Conservation (phyloP, 2,329 filamentous ascomycete genomes). For the Colletotrichum australisinense region DNA sequence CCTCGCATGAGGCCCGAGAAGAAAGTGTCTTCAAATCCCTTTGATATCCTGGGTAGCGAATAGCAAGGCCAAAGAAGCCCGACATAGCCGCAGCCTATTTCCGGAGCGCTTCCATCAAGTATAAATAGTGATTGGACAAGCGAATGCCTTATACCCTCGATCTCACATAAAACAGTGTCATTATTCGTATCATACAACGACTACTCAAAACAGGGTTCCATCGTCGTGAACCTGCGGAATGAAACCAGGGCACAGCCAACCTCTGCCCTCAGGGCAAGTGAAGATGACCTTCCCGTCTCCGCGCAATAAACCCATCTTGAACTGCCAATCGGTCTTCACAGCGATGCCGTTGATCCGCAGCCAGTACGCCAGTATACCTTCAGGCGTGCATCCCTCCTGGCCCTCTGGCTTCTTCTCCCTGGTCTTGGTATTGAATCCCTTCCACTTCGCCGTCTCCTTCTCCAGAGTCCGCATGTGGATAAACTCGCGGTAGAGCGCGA, state of each 20-base stretch:
- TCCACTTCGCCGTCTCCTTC: slow-evolving; percentile 34
- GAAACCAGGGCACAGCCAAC: slow-evolving; percentile 33
- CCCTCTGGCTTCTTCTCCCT: slow-evolving; percentile 27
- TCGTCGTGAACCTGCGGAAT: slow-evolving; percentile 31
- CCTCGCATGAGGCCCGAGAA: slow-evolving; percentile 4
- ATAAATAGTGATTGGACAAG: not conserved
- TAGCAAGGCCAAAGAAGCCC: not conserved
- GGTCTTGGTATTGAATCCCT: slow-evolving; percentile 35
- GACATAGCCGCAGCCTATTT: not conserved
- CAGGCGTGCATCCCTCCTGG: slow-evolving; percentile 36
- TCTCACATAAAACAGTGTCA: not conserved
- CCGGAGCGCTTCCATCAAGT: not conserved
- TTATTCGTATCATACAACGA: not conserved
- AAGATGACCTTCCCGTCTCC: slow-evolving; percentile 34
- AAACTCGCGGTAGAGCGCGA: slow-evolving; percentile 36
- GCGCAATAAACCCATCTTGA: slow-evolving; percentile 37
- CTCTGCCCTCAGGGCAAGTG: slow-evolving; percentile 35
- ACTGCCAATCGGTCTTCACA: slow-evolving; percentile 38
- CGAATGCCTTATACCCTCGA: not conserved
- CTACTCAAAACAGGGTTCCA: slow-evolving; percentile 25
- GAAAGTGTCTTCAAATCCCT: slow-evolving; percentile 28
- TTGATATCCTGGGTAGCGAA: slow-evolving; percentile 24
- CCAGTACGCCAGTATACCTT: slow-evolving; percentile 37
- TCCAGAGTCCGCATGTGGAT: slow-evolving; percentile 27
- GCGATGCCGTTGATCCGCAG: slow-evolving; percentile 36